Conservation (phyloP, 2,329 filamentous ascomycete genomes). For the Colletotrichum cordylinicola region DNA sequence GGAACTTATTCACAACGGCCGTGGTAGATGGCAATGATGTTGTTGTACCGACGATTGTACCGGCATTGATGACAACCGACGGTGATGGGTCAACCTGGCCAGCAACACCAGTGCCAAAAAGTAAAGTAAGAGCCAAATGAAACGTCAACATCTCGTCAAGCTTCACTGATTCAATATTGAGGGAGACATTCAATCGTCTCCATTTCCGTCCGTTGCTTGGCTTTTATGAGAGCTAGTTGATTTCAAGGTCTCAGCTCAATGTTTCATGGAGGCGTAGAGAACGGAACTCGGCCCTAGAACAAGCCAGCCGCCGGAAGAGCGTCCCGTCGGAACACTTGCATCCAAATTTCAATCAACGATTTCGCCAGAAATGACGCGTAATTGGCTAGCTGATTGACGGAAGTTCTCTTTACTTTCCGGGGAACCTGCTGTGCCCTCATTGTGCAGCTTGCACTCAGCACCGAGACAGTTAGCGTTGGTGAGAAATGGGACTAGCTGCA, state of each 20-base stretch:
- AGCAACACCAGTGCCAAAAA: background rate
- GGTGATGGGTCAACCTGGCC: background rate
- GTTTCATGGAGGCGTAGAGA: background rate
- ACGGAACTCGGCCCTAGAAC: background rate
- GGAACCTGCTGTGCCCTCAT: background rate
- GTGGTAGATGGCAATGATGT: background rate
- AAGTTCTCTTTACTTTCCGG: background rate
- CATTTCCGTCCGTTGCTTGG: background rate
- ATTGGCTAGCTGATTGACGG: background rate
- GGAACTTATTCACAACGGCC: slow-evolving; percentile 28
- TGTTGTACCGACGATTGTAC: background rate
- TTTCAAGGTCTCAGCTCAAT: background rate
- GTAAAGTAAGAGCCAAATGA: background rate
- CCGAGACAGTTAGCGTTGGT: background rate
- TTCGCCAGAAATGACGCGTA: background rate
- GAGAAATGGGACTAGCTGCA: background rate
- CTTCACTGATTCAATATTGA: background rate
- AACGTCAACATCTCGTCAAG: background rate
- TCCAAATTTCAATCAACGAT: background rate
- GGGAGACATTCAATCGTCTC: background rate
- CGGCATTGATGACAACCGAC: background rate
- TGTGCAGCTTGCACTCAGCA: background rate
- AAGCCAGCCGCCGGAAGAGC: background rate
- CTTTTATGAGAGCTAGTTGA: background rate
- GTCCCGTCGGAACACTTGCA: background rate